A percentile compares a stretch with the other conserved stretches of the same genome.
Evolutionary conservation across 202 grass and related monocot species (phyloP).

Genomic region (Setaria viridis): DNA sequence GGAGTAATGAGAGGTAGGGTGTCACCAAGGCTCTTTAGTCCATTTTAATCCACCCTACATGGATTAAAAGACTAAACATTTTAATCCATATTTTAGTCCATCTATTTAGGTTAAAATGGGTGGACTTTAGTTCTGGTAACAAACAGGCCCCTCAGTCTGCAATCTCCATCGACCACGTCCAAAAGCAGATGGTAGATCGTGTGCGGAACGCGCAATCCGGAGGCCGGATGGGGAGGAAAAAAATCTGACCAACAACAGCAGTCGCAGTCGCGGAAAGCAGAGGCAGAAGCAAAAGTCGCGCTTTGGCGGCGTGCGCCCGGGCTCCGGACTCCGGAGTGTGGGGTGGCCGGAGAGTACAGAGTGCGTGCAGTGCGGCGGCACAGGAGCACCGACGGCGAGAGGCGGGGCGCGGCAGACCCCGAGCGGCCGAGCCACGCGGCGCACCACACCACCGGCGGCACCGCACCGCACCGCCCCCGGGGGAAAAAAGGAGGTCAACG

Average conservation of each 20-base stretch:
- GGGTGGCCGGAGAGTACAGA: background rate
- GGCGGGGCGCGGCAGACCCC: background rate
- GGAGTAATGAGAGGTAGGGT: too few species aligned
- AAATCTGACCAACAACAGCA: background rate
- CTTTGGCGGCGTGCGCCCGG: conserved; percentile 16
- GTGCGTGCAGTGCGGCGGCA: background rate
- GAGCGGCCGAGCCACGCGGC: background rate
- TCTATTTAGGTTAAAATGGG: too few species aligned
- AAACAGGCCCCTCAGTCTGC: background rate
- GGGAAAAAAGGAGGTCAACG: background rate
- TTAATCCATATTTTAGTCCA: too few species aligned
- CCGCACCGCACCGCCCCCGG: background rate
- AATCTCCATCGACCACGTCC: background rate
- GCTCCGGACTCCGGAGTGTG: background rate
- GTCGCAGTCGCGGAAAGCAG: conserved; percentile 22
- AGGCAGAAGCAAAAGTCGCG: background rate
- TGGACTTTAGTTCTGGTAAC: too few species aligned
- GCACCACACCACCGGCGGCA: background rate
- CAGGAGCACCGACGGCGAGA: background rate
- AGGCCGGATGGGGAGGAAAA: too few species aligned
- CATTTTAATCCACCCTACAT: too few species aligned
- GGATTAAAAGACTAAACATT: too few species aligned
- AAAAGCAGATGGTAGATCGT: background rate
- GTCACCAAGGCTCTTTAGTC: too few species aligned
- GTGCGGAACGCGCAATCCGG: background rate